A percentile compares a stretch with the other conserved stretches of the same genome.
Conservation (phyloP, 2,329 filamentous ascomycete species). For the Grosmannia huntii region DNA sequence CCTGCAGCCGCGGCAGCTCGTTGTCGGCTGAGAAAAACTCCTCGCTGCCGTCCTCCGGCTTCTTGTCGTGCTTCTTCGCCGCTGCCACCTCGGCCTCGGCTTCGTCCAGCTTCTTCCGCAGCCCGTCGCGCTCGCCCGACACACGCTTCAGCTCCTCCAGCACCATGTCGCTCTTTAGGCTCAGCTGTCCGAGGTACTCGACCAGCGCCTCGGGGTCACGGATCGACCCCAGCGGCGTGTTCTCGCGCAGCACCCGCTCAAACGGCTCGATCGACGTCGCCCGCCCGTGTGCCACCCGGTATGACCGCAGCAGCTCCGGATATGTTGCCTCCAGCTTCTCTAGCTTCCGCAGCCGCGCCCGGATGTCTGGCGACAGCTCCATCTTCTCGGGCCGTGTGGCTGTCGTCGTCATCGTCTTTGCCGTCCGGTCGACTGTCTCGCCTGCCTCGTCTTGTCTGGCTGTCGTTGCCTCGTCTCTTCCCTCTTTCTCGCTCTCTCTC, state of each 20-base stretch:
- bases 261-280: constrained; percentile 86
- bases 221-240: constrained; percentile 84
- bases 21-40: constrained; percentile 79
- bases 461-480: background rate
- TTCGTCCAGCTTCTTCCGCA: constrained; percentile 65
- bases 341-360: constrained; percentile 66
- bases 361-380: constrained; percentile 63
- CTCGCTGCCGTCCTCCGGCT: constrained; percentile 29
- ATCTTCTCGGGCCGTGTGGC: constrained; percentile 14
- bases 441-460: background rate
- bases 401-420: background rate
- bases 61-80: constrained; percentile 21
- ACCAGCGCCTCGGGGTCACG: constrained; percentile 70
- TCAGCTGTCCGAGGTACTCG: constrained; percentile 83
- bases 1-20: constrained; percentile 47
- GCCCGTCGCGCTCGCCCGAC: constrained; percentile 64
- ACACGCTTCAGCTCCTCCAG: constrained; percentile 87
- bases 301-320: constrained; percentile 84
- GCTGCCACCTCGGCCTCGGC: constrained; percentile 25
- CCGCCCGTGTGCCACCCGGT: constrained; percentile 78
- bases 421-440: background rate
- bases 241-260: constrained; percentile 79
- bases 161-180: constrained; percentile 79
- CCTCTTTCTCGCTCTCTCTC: background rate
- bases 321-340: constrained; percentile 84